Evolutionary conservation across 2,329 filamentous ascomycete genomes (phyloP), one percentile per base, ranked within the genome.

Genomic region (Colletotrichum lupini): DNA sequence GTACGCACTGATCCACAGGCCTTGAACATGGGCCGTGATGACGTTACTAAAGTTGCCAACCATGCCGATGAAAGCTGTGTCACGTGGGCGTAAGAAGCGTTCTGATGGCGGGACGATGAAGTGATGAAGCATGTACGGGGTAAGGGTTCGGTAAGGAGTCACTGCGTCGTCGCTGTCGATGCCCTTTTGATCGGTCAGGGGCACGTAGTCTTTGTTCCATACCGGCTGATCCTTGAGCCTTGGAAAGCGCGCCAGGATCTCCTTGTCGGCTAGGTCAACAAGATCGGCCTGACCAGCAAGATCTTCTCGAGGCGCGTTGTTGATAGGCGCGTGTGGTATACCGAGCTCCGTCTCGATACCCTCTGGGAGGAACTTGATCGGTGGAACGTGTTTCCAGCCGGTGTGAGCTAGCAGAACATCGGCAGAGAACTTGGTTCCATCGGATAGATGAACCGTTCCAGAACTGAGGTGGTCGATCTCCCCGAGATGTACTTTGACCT

Each of bases 1-100:
- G 78, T 91, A 94, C 0, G 93, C 92, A 0, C 86, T 84, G 35
- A 92, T 85, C 92, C 92, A 93, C 3, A 93, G 83, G 0, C 88
- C 88, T 77, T 89, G 87, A 2, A 83, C 75, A 67, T 88, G 84
- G 0, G 85, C 82, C n/a, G 82, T 78, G 2, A 84, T 83, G 1
- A 81, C 76, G 7, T 83, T 85, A 28, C 81, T 81, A 64, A 87
- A 84, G 72, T 85, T 87, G 75, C 83, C 81, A 24, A 86, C 68
- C 11, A 81, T 78, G 11, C 87, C 87, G 0, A 82, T 80, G 66
- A 89, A 88, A 0, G 83, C 86, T 46, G 87, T 80, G 66, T 87
- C 82, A 8, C 82, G 80, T 6, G 78, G 79, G 22, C 77, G 77
- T 1, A 86, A 74, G 63, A 86, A 82, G 24, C 76, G 77, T 1